phyloP scores from a whole-genome alignment of 306 rosid species.

The Trifolium dubium region DNA sequence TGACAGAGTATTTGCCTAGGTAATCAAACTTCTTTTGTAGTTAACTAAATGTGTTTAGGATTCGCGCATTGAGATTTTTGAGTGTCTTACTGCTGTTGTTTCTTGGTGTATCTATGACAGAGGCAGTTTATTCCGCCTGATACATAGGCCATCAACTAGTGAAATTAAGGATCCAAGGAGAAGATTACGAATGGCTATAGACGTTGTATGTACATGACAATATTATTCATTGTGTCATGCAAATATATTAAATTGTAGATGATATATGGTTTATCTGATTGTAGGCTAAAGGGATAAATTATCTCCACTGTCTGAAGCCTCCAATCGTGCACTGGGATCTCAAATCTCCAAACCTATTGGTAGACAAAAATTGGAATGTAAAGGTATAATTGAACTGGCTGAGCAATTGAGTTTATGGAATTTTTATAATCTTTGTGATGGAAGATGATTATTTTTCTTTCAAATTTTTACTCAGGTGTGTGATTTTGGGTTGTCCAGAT shows the following conservation, averaged over 20 bases:
- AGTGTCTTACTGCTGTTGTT: conserved; percentile 23
- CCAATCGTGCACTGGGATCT: conserved; percentile 97
- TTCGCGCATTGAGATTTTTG: background rate
- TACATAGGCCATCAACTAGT: conserved; percentile 82
- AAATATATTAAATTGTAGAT: conserved; percentile 7
- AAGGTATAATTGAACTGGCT: conserved; percentile 56
- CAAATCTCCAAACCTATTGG: conserved; percentile 89
- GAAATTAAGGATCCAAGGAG: conserved; percentile 86
- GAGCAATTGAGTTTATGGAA: conserved; percentile 16
- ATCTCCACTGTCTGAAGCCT: conserved; percentile 89
- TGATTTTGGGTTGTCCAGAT: conserved; percentile 96
- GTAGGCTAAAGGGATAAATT: conserved; percentile 96
- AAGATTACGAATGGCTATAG: conserved; percentile 81
- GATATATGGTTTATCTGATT: conserved; percentile 32
- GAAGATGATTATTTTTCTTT: conserved; percentile 17
- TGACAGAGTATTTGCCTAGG: conserved; percentile 95
- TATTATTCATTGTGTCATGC: conserved; percentile 24
- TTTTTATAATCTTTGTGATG: background rate
- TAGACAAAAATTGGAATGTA: conserved; percentile 93
- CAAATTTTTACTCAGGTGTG: conserved; percentile 64
- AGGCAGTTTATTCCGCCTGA: conserved; percentile 88
- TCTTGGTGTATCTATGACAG: conserved; percentile 53
- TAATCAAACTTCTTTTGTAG: conserved; percentile 33
- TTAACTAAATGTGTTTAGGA: conserved; percentile 20
- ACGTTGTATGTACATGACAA: conserved; percentile 67